Evolutionary conservation across 495 filamentous ascomycete genomes (phyloP), one percentile per base, ranked within the genome.

Genomic region (Aspergillus bridgeri): DNA sequence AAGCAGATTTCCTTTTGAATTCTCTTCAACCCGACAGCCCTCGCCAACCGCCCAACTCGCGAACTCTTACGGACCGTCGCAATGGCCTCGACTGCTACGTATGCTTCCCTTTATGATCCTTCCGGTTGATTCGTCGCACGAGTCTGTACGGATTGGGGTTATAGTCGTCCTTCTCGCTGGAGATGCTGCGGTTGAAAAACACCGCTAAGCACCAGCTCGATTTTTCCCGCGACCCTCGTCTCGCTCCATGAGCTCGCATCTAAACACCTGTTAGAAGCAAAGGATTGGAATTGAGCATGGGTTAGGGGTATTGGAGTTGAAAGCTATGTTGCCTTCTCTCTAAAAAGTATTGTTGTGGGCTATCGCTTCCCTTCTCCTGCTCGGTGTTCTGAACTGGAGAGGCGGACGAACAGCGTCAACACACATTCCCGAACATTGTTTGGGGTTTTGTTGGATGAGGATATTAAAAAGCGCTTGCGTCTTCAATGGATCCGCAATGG

Each of bases 371-470:
- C 63, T 21, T 15, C 13, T 27, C 22, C 59, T 25, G 9, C 29
- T 52, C 20, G 24, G 20, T 54, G 43, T 54, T 60, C 45, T 46
- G n/a, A 2, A 18, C 50, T 64, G 27, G 63, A 59, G 62, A 65
- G 25, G 45, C 42, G 29, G 24, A 51, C 68, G 65, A 75, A 73
- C 62, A 75, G 78, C 71, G 74, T 67, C 71, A 78, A 69, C 69
- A 74, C 67, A 69, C 65, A 62, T 72, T 87, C 84, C 84, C 83
- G 83, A 79, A 79, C 77, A 74, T 76, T 77, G 78, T 85, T 83
- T 74, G 72, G 85, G 91, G 88, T 86, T 70, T 93, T 93, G 90
- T 91, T 79, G 80, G 82, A 81, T 90, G 89, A 91, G 69, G 66
- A 66, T 62, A 42, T 38, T 53, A 38, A 38, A 38, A 38, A 38